Evolutionary conservation across 805 yeast genomes (phyloP).

Genomic region (Ascoidea asiatica): DNA sequence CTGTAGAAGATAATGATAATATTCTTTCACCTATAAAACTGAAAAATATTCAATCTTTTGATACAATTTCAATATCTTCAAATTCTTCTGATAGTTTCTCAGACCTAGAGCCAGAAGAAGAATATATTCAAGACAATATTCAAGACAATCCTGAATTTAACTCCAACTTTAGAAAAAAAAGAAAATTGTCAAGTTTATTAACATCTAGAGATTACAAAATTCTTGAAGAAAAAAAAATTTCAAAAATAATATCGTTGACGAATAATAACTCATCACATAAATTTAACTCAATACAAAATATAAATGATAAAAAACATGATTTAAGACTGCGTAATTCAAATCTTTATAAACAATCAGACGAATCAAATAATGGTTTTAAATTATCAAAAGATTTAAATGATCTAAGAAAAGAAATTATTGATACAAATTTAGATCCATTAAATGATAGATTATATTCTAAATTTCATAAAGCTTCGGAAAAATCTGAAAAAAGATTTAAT

Average conservation of each 20-base stretch:
- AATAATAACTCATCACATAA: not conserved
- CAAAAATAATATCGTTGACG: too few relatives aligned
- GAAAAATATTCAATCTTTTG: not conserved
- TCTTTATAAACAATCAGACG: not conserved
- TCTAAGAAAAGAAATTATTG: not conserved
- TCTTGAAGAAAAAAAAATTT: too few relatives aligned
- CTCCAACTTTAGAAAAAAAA: too few relatives aligned
- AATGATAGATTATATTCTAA: slow-evolving; percentile 1
- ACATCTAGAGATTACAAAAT: not conserved
- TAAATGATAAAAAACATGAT: not conserved
- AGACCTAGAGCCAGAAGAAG: not conserved
- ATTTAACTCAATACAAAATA: not conserved
- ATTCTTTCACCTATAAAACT: too few relatives aligned
- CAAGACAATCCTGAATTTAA: not conserved
- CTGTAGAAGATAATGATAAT: not conserved
- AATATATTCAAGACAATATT: too few relatives aligned
- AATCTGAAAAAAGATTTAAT: slow-evolving; percentile 10
- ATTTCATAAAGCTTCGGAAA: slow-evolving; percentile 9
- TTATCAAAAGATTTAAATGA: not conserved
- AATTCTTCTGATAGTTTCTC: too few relatives aligned
- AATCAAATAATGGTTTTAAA: too few relatives aligned
- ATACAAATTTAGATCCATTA: slow-evolving; percentile 4
- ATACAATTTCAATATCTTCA: not conserved
- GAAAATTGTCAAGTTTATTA: not conserved
- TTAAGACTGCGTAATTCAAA: not conserved